Conservation (phyloP, 2,329 filamentous ascomycete genomes). For the Diplodia corticola region DNA sequence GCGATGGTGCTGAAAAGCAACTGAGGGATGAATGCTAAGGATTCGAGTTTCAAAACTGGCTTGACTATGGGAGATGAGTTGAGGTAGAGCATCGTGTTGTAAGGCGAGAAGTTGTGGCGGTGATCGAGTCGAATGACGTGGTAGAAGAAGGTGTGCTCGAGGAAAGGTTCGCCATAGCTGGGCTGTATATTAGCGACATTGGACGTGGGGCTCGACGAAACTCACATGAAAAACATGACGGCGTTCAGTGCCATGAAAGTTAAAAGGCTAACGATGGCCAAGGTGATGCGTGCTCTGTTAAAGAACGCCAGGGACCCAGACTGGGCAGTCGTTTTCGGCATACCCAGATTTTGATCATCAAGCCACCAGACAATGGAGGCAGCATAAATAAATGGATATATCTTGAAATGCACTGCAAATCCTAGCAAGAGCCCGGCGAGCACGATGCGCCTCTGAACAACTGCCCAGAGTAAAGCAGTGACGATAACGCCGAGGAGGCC, state of each 20-base stretch:
- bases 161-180: conserved; percentile 76
- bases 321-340: not conserved
- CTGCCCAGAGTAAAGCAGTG: conserved; percentile 79
- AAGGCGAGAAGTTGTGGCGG: conserved; percentile 96
- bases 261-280: conserved; percentile 65
- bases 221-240: conserved; percentile 74
- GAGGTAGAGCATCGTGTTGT: conserved; percentile 88
- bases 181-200: not conserved
- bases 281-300: conserved; percentile 50
- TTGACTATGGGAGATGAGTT: conserved; percentile 61
- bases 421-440: conserved; percentile 77
- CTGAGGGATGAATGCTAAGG: conserved; percentile 86
- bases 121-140: conserved; percentile 93
- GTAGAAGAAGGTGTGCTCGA: conserved; percentile 89
- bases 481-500: conserved; percentile 85
- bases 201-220: conserved; percentile 21
- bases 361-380: conserved; percentile 79
- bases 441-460: conserved; percentile 60
- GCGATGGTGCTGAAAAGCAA: conserved; percentile 74
- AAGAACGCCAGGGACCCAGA: conserved; percentile 30
- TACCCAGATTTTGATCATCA: conserved; percentile 50
- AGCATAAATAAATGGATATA: conserved; percentile 97
- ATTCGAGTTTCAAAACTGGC: conserved; percentile 62
- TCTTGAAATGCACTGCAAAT: conserved; percentile 92
- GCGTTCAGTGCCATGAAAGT: conserved; percentile 75